Percentiles rank a stretch among this genome's conserved stretches.
Conservation (phyloP, 75 land plant genomes). For the Cryptomeria japonica region DNA sequence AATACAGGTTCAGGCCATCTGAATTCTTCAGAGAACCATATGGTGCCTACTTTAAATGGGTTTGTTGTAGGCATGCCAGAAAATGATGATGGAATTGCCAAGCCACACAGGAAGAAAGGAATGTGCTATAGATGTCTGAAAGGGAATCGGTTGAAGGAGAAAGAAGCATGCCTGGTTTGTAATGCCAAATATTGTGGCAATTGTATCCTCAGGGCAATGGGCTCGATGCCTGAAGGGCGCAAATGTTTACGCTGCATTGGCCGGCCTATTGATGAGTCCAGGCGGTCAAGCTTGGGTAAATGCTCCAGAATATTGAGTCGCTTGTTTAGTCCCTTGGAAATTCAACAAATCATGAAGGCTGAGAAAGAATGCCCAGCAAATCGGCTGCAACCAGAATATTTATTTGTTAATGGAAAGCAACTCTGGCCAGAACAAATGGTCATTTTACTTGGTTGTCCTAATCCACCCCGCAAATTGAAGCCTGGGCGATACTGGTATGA, state of each 20-base stretch:
- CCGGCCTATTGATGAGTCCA: slow-evolving; percentile 69
- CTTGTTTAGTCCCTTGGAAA: slow-evolving; percentile 71
- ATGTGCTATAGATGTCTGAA: slow-evolving; percentile 75
- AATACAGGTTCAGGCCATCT: slow-evolving; percentile 2
- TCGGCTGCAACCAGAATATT: slow-evolving; percentile 77
- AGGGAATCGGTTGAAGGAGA: slow-evolving; percentile 77
- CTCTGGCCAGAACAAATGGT: slow-evolving; percentile 74
- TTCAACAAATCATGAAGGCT: slow-evolving; percentile 88
- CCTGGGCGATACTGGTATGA: slow-evolving; percentile 99
- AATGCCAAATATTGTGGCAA: slow-evolving; percentile 84
- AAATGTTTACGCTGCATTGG: slow-evolving; percentile 93
- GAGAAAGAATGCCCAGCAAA: slow-evolving; percentile 89
- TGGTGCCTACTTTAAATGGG: background rate
- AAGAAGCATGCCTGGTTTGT: slow-evolving; percentile 90
- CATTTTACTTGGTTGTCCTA: slow-evolving; percentile 57
- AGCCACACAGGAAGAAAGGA: slow-evolving; percentile 54
- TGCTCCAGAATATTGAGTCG: slow-evolving; percentile 83
- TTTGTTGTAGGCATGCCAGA: background rate
- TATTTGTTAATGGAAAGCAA: slow-evolving; percentile 74
- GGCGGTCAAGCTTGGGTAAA: slow-evolving; percentile 76
- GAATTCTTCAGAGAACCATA: background rate
- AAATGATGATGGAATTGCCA: slow-evolving; percentile 11
- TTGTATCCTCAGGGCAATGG: slow-evolving; percentile 93
- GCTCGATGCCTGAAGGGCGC: slow-evolving; percentile 99
- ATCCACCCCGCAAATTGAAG: slow-evolving; percentile 81